A percentile compares a stretch with the other conserved stretches of the same genome.
phyloP scores from a whole-genome alignment of 1,284 basidiomycete species.

The Leccinum huronense region DNA sequence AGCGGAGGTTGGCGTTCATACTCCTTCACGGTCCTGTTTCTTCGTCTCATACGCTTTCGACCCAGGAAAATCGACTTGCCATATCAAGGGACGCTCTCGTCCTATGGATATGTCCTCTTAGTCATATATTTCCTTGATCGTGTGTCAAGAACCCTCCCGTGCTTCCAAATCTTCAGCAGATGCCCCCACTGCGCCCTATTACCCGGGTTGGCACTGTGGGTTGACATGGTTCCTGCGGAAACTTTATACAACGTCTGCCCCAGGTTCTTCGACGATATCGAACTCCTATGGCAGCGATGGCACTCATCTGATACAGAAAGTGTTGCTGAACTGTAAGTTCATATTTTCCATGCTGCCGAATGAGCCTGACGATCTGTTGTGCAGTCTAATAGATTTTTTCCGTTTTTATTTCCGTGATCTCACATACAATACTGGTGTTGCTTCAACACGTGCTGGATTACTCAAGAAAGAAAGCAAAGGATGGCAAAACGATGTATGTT shows the following conservation, averaged over 20 bases:
- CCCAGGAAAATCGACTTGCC: conserved; percentile 95
- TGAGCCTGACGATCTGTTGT: conserved; percentile 13
- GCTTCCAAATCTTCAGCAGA: conserved; percentile 87
- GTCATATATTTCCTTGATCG: conserved; percentile 97
- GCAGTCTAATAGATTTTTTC: conserved; percentile 94
- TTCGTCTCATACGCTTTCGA: conserved; percentile 3
- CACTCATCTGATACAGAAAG: conserved; percentile 90
- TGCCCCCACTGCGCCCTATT: conserved; percentile 82
- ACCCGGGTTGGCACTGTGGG: conserved; percentile 46
- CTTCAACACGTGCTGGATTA: conserved; percentile 87
- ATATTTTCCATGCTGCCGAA: conserved; percentile 7
- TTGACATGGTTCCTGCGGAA: conserved; percentile 6
- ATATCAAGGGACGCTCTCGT: conserved; percentile 94
- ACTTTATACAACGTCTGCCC: conserved; percentile 2
- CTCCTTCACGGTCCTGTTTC: not conserved
- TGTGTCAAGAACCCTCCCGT: conserved; percentile 90
- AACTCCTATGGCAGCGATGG: conserved; percentile 88
- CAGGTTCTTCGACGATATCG: conserved; percentile 98
- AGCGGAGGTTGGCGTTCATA: conserved; percentile 64
- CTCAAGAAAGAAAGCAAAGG: conserved; percentile 90
- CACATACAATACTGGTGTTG: conserved; percentile 87
- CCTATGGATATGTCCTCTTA: conserved; percentile 96
- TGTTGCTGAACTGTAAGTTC: conserved; percentile 84
- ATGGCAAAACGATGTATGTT: conserved; percentile 86
- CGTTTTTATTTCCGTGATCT: conserved; percentile 95